Percentiles rank a stretch among this genome's conserved stretches.
phyloP scores from a whole-genome alignment of 192 early-diverging fungal species.

The Neocallimastix lanati region DNA sequence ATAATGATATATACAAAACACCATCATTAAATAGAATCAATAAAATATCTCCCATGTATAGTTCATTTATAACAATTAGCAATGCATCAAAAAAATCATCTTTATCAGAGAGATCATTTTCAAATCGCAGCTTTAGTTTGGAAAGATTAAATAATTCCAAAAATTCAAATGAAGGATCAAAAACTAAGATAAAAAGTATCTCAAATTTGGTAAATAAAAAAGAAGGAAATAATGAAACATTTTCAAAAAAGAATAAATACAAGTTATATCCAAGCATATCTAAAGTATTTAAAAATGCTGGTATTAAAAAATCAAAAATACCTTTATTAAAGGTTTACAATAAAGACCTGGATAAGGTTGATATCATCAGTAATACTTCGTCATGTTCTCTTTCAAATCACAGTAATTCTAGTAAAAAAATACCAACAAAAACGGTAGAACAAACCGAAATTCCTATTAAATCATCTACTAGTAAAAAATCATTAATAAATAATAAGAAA shows the following conservation, averaged over 20 bases:
- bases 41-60: not conserved
- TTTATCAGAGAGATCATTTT: not conserved
- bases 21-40: not conserved
- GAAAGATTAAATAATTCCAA: not conserved
- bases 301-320: not conserved
- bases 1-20: not conserved
- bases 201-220: not conserved
- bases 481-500: not conserved
- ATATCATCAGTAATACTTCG: not conserved
- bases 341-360: not conserved
- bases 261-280: not conserved
- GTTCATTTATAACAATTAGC: not conserved
- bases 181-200: not conserved
- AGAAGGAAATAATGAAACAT: not conserved
- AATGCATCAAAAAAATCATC: not conserved
- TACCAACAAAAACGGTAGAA: not conserved
- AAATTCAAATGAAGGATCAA: not conserved
- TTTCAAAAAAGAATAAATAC: not conserved
- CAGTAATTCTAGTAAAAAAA: not conserved
- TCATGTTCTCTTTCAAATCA: not conserved
- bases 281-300: not conserved
- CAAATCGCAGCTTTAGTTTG: not conserved
- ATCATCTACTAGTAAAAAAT: not conserved
- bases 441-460: not conserved
- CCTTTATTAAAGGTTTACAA: not conserved